A percentile compares a stretch with the other conserved stretches of the same genome.
These are phyloP conservation scores for Brassica hybrid DNA, from an alignment of 441 rosid genomes.

Conservation along the genomic window DNA sequence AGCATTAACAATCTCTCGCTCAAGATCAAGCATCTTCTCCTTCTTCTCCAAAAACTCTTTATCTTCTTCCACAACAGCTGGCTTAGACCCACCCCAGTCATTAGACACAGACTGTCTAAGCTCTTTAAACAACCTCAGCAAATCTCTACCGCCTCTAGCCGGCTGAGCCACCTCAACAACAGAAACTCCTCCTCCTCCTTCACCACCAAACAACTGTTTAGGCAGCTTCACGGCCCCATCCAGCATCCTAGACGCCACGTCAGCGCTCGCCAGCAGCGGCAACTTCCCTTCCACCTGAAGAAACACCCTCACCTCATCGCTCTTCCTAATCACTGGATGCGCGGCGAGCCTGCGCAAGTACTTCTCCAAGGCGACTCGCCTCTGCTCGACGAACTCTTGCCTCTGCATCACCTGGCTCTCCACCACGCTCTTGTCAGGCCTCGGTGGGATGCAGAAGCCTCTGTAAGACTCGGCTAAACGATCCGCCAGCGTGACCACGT, in stretches of 20 bases:
- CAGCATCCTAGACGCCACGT: constrained; percentile 86
- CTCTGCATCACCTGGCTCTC: constrained; percentile 95
- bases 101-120: constrained; percentile 78
- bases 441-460: constrained; percentile 79
- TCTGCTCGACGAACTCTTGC: constrained; percentile 90
- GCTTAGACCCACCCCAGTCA: constrained; percentile 83
- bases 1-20: constrained; percentile 79
- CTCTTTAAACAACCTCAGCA: constrained; percentile 84
- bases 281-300: constrained; percentile 78
- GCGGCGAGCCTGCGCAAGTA: constrained; percentile 68
- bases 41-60: constrained; percentile 82
- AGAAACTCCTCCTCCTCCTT: constrained; percentile 38
- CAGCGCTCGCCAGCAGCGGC: constrained; percentile 67
- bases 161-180: constrained; percentile 76
- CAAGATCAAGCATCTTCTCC: constrained; percentile 76
- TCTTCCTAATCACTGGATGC: constrained; percentile 71
- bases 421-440: constrained; percentile 91
- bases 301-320: constrained; percentile 79
- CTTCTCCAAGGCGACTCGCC: constrained; percentile 79
- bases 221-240: constrained; percentile 86
- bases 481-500: constrained; percentile 81
- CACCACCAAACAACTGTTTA: constrained; percentile 77
- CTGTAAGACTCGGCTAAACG: constrained; percentile 74
- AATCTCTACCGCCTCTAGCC: constrained; percentile 82
- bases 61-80: constrained; percentile 81